A percentile compares a stretch with the other conserved stretches of the same genome.
Evolutionary conservation across 306 rosid genomes (phyloP).

Genomic region (Vachellia collinsii): DNA sequence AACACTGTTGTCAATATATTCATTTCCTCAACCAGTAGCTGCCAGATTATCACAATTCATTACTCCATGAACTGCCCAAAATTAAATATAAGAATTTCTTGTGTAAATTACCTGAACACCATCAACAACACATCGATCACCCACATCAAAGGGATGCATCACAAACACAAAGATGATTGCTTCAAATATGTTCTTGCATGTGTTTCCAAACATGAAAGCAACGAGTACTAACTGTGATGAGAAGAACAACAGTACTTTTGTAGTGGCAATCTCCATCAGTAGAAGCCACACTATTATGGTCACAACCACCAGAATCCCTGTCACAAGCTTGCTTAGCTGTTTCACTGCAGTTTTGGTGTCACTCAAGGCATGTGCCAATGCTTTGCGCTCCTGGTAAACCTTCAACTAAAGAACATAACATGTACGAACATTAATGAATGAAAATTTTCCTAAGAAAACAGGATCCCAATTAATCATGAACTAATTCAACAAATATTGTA

Average conservation of each 20-base stretch:
- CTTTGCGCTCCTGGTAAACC: constrained; percentile 85
- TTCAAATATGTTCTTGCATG: constrained; percentile 88
- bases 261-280: constrained; percentile 82
- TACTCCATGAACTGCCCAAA: constrained; percentile 23
- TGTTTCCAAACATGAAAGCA: constrained; percentile 85
- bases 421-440: constrained; percentile 11
- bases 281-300: constrained; percentile 78
- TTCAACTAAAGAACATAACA: constrained; percentile 60
- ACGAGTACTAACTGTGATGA: constrained; percentile 83
- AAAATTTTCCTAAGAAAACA: constrained; percentile 16
- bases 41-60: constrained; percentile 32
- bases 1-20: constrained; percentile 86
- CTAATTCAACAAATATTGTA: background rate
- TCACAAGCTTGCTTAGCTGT: constrained; percentile 78
- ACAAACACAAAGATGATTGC: constrained; percentile 90
- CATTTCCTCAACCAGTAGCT: constrained; percentile 97
- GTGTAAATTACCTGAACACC: constrained; percentile 69
- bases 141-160: constrained; percentile 98
- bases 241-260: constrained; percentile 82
- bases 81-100: background rate
- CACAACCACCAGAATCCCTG: constrained; percentile 53
- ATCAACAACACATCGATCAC: constrained; percentile 88
- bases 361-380: constrained; percentile 79
- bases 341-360: constrained; percentile 94
- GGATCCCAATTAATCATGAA: constrained; percentile 1